A percentile compares a stretch with the other conserved stretches of the same genome.
Evolutionary conservation across 495 filamentous ascomycete genomes (phyloP).

Genomic region (Penicillium verhagenii): DNA sequence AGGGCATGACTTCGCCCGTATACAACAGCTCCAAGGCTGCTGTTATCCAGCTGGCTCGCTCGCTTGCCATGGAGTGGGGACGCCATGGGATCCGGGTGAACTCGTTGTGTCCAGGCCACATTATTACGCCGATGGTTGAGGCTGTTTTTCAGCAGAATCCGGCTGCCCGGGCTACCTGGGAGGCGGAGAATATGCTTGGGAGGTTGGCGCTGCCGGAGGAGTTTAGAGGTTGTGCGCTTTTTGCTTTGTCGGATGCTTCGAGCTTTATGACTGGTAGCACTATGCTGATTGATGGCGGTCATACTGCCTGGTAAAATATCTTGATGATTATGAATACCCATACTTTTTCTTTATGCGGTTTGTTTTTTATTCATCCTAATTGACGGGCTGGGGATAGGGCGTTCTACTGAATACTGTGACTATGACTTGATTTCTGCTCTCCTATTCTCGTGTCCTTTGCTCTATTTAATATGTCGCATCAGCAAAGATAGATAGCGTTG

Average conservation of each 20-base stretch:
- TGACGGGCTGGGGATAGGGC: not conserved
- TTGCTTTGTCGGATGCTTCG: conserved; percentile 62
- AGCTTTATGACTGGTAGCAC: conserved; percentile 71
- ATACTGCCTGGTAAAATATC: conserved; percentile 51
- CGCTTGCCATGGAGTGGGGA: conserved; percentile 72
- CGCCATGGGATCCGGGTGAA: conserved; percentile 67
- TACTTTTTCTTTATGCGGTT: not conserved
- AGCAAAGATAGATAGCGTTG: not conserved
- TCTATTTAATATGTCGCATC: too few species aligned
- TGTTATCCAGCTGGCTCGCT: conserved; percentile 62
- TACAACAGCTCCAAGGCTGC: conserved; percentile 73
- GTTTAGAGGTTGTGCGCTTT: conserved; percentile 62
- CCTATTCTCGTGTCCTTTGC: too few species aligned
- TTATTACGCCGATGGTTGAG: conserved; percentile 70
- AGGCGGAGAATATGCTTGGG: conserved; percentile 68
- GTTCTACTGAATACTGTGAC: not conserved
- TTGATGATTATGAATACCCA: not conserved
- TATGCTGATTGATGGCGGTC: conserved; percentile 61
- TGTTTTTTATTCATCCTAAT: not conserved
- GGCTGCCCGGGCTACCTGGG: conserved; percentile 57
- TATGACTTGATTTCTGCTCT: not conserved
- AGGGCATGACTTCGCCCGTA: conserved; percentile 62
- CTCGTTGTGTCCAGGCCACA: conserved; percentile 65
- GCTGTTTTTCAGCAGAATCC: conserved; percentile 66
- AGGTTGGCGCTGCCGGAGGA: conserved; percentile 62